Base-by-base conservation (phyloP, 1,139 yeast genomes). In the Yamadazyma spencermartinsiae region DNA sequence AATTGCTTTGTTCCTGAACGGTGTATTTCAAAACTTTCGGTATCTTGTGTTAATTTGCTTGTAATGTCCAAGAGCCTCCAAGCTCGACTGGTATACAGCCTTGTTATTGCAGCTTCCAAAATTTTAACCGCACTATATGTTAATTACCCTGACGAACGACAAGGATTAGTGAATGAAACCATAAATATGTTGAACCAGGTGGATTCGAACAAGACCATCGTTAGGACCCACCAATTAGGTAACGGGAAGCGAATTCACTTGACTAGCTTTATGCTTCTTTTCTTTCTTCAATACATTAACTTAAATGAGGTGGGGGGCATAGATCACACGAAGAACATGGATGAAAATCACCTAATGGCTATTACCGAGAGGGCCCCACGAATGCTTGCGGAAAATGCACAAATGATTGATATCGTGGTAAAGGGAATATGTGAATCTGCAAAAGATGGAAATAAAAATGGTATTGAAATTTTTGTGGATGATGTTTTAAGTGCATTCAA, bases 391-490 rank as follows among this genome's bases (percentile, higher is more conserved):
- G 10, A 26, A 4, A 12, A 26, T 10, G 10, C 14, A 5, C 5
- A 4, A 13, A 4, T 26, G 7, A 10, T 33, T 21, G 17, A 24
- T 4, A 3, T n/a, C 3, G 12, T 37, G 11, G 16, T 33, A 9
- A 12, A 17, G 5, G 11, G 20, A 1, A 12, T 42, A 4, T 35
- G 38, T 35, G 23, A 34, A 9, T n/a, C 33, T 3, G 32, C 38
- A 3, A 30, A 28, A 17, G 24, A 27, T 8, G 41, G 38, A 2
- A 39, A 31, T n/a, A 34, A 23, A 7, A 27, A 21, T 14, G 40
- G 40, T 6, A 20, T 42, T 16, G 41, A 39, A 19, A 4, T 30
- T 2, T 36, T 37, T n/a, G 29, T 29, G 3, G 8, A 23, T 21
- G 42, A 42, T 25, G 4, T 31, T 2, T 8, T 37, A 2, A 10